Base-by-base conservation (phyloP, 805 yeast genomes). In the Sporopachydermia lactativora region DNA sequence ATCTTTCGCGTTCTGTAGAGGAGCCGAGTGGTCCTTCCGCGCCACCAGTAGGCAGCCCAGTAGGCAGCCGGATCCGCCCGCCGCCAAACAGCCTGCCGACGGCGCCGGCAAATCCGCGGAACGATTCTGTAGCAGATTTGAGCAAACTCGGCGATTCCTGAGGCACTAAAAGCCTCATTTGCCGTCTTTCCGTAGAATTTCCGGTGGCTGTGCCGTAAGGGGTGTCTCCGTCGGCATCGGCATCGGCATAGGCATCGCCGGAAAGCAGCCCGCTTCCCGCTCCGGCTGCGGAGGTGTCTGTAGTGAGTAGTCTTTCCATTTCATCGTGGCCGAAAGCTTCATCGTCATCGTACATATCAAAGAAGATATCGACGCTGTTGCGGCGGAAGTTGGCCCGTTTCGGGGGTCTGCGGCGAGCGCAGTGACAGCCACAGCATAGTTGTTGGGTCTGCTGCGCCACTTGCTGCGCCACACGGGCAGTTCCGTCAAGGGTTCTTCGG, bases 261-360 rank as follows among this genome's bases (percentile, higher is more conserved):
- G 31, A 24, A 8, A 24, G 13, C 8, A 24, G 8, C n/a, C 31
- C 31, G 8, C n/a, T n/a, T 6, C 40, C 41, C 15, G 17, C 19
- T 15, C 36, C 43, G 15, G 37, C 41, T 4, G 39, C 39, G 18
- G 37, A 35, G 8, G 43, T 47, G n/a, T 49, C 45, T 11, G 18
- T 44, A 19, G 31, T 42, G 18, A 51, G 31, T 31, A 51, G 39
- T 19, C 52, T 40, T 38, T 50, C 54, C 37, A 51, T 35, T 36
- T 51, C 54, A 24, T 51, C 54, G 5, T 50, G 41, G 16, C 46
- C 53, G 39, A 46, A 39, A n/a, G 40, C 39, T 15, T 43, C 53
- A 5, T 48, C 51, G 6, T 48, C 50, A 35, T 51, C 54, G 37
- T 51, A 51, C 52, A 49, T 46, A 39, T 51, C 54, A 43, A 51